Evolutionary conservation across 805 yeast genomes (phyloP), one percentile per base, ranked within the genome.

Genomic region (Kuraishia floccosa): DNA sequence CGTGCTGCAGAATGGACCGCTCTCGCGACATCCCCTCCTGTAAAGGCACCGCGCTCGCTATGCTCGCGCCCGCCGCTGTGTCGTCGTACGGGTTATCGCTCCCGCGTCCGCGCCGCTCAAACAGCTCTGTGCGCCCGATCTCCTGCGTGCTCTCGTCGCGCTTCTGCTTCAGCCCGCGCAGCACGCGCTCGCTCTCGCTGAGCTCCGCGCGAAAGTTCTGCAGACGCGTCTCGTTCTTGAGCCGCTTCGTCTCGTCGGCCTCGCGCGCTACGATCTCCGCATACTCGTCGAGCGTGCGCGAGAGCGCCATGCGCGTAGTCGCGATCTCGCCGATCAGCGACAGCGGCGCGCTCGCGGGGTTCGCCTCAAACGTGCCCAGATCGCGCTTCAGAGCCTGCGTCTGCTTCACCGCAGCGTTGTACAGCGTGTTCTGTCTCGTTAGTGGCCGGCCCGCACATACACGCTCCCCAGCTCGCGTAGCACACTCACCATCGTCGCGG

Each of bases 341-440:
- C 34, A 82, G 58, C 14, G 93, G 91, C 1, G 93, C 69, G 3
- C 76, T 65, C 11, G 72, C 64, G 7, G 83, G 64, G 37, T 78
- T 72, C 28, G 64, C 58, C 45, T 78, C 87, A 40, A 89, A 77
- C 31, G 60, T 54, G 13, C 68, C 62, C 30, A 89, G 55, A 43
- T 86, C 96, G 37, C 70, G 69, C 35, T 75, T 69, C 31, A 89
- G 57, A 17, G 76, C 64, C 43, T 73, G 83, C 19, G 85, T 72
- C 54, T 87, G 96, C 52, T 84, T 85, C 33, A 81, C 65, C 6
- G 94, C 96, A 52, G 84, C 94, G 56, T 84, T 89, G 58, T 79
- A 85, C 31, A 87, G 63, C 17, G 94, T 76, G 56, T 86, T 87
- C 97, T 67, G 30, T n/a, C n/a, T n/a, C n/a, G n/a, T n/a, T n/a